Evolutionary conservation across 352 stramenopile species (phyloP).

Genomic region (Peronospora belbahrii): DNA sequence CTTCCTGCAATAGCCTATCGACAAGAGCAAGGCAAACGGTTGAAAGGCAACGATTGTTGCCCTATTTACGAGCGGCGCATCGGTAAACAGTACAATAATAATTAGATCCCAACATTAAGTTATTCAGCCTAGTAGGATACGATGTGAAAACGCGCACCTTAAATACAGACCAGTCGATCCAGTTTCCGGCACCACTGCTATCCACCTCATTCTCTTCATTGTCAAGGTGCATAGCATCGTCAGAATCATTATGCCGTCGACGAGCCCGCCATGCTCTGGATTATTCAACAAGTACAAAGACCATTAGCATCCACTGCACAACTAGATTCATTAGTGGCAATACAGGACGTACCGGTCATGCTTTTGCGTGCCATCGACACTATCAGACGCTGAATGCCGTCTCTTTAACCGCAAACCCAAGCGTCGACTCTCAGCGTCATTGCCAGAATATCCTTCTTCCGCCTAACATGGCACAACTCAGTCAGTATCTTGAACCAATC

Average conservation of each 20-base stretch:
- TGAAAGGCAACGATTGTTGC: conserved; percentile 31
- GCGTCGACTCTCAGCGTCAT: conserved; percentile 16
- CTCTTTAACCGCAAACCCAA: conserved; percentile 17
- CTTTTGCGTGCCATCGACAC: conserved; percentile 32
- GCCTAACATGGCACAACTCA: conserved; percentile 8
- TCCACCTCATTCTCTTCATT: conserved; percentile 29
- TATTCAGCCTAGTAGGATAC: background rate
- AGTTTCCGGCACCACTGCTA: conserved; percentile 29
- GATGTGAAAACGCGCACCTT: conserved; percentile 24
- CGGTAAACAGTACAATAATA: background rate
- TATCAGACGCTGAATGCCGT: conserved; percentile 15
- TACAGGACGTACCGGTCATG: conserved; percentile 44
- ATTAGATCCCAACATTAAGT: background rate
- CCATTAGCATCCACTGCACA: background rate
- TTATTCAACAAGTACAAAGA: background rate
- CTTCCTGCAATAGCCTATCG: conserved; percentile 60
- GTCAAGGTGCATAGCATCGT: conserved; percentile 37
- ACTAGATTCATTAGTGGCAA: background rate
- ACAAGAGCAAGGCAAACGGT: conserved; percentile 56
- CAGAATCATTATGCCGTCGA: conserved; percentile 41
- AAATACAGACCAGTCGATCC: conserved; percentile 65
- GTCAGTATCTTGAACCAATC: conserved; percentile 1
- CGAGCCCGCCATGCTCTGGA: conserved; percentile 59
- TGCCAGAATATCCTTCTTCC: conserved; percentile 20
- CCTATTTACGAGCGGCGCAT: conserved; percentile 3